Base-by-base conservation (phyloP, 805 yeast genomes). In the Candida patagonica region DNA sequence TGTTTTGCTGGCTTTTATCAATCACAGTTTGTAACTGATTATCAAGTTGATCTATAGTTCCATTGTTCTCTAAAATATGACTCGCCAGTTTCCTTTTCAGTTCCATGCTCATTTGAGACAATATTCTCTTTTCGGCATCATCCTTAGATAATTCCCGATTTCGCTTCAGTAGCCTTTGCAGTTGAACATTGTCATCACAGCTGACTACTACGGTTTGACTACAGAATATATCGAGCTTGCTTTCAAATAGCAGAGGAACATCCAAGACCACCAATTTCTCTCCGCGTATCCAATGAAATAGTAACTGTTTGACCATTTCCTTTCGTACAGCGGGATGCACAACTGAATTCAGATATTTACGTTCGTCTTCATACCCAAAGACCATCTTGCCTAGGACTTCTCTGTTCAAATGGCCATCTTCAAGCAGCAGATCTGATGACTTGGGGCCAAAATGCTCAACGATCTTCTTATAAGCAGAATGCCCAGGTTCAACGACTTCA, bases 171-270 rank as follows among this genome's bases (percentile, higher is more conserved):
- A 92, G 66, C 42, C 98, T 66, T 45, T 69, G 61, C 27, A 80
- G 46, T 56, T 92, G 96, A 1, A 59, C 42, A 1, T 71, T 70
- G 16, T 62, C 63, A 9, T 66, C 63, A 47, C 94, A 82, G 0
- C 78, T 59, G 0, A 88, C 85, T 12, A 83, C 78, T 2, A 89
- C 57, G 0, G 79, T 72, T 7, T 65, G 55, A 0, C 92, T 94
- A 56, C 97, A 89, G 19, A 80, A 61, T 34, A 56, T 51, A 53
- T 85, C 77, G 49, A 89, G 65, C 1, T 76, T 74, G 26, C 86
- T 71, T 57, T 92, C 98, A 59, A 84, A 92, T 15, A 92, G 63
- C 27, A 92, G 63, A 1, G 99, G 99, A 2, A 94, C 89, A 54
- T 92, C 99, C 36, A 92, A 60, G 0, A 92, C 62, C 3, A 86